These are phyloP conservation scores for Eremochloa ophiuroides DNA, from an alignment of 176 grass and related monocot species.

Conservation along the genomic window DNA sequence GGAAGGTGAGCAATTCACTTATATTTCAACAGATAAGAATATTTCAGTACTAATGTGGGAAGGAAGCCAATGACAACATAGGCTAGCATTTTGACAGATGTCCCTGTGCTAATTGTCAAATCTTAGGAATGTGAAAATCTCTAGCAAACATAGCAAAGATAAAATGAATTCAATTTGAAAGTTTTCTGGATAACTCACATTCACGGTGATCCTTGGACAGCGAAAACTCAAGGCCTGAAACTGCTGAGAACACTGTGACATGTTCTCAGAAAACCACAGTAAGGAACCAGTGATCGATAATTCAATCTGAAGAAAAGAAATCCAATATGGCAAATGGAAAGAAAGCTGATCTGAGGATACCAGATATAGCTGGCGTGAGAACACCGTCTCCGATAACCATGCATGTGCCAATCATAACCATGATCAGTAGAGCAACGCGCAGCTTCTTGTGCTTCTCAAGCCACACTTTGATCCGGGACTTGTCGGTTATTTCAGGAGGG, in stretches of 20 bases:
- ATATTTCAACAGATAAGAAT: not conserved
- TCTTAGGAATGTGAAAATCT: not conserved
- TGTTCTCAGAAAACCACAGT: slow-evolving; percentile 17
- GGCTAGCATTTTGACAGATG: not conserved
- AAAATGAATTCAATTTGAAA: not conserved
- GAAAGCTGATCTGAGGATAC: slow-evolving; percentile 25
- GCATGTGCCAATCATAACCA: slow-evolving; percentile 95
- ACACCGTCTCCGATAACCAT: slow-evolving; percentile 99
- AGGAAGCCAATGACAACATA: not conserved
- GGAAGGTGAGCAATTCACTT: too few relatives aligned
- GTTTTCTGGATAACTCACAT: slow-evolving; percentile 48
- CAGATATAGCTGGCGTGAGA: slow-evolving; percentile 94
- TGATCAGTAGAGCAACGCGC: slow-evolving; percentile 63
- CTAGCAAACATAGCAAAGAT: not conserved
- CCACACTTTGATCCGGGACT: slow-evolving; percentile 61
- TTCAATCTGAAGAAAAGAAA: slow-evolving; percentile 18
- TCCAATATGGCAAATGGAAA: not conserved
- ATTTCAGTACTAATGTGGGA: not conserved
- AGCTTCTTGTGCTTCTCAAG: slow-evolving; percentile 91
- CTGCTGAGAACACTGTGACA: slow-evolving; percentile 88
- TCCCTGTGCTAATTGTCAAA: not conserved
- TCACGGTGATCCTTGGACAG: slow-evolving; percentile 86
- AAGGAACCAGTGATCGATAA: not conserved
- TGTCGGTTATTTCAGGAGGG: slow-evolving; percentile 46
- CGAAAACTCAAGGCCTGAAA: slow-evolving; percentile 87